These are phyloP conservation scores for Coemansia asiatica DNA, from an alignment of 192 early-diverging fungal genomes.

Conservation along the genomic window DNA sequence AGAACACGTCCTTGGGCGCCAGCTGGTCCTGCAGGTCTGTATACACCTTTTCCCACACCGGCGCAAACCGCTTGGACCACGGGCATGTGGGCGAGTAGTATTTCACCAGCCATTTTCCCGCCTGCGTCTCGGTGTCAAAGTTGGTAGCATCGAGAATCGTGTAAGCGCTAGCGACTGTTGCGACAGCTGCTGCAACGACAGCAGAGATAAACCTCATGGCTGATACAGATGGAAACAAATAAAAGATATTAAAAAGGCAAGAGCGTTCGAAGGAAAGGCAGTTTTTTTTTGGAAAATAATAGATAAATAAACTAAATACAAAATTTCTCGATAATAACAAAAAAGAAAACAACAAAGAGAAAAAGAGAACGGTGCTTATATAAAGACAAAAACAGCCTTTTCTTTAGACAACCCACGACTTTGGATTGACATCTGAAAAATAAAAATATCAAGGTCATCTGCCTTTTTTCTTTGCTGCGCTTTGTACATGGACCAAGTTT, in stretches of 20 bases:
- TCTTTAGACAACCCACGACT: too few relatives aligned
- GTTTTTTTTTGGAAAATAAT: not conserved
- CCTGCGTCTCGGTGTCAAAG: constrained; percentile 39
- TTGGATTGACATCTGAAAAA: not conserved
- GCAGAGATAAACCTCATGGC: constrained; percentile 26
- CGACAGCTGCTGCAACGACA: constrained; percentile 22
- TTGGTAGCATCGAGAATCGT: constrained; percentile 39
- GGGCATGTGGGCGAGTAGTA: constrained; percentile 55
- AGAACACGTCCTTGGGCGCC: constrained; percentile 30
- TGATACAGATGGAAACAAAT: not conserved
- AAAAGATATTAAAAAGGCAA: not conserved
- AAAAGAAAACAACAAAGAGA: not conserved
- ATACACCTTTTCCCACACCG: constrained; percentile 54
- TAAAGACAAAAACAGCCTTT: not conserved
- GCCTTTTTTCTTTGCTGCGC: too few relatives aligned
- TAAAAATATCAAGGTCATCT: not conserved
- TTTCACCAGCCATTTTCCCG: constrained; percentile 54
- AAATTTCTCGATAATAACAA: not conserved
- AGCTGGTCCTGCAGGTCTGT: constrained; percentile 31
- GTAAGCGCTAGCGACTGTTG: constrained; percentile 43
- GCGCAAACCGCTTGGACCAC: constrained; percentile 52
- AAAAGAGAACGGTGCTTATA: not conserved
- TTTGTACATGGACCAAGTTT: too few relatives aligned
- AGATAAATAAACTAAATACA: constrained; percentile 5
- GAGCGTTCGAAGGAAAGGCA: not conserved